phyloP scores from a whole-genome alignment of 2,329 filamentous ascomycete species.

The Fusarium sp. region DNA sequence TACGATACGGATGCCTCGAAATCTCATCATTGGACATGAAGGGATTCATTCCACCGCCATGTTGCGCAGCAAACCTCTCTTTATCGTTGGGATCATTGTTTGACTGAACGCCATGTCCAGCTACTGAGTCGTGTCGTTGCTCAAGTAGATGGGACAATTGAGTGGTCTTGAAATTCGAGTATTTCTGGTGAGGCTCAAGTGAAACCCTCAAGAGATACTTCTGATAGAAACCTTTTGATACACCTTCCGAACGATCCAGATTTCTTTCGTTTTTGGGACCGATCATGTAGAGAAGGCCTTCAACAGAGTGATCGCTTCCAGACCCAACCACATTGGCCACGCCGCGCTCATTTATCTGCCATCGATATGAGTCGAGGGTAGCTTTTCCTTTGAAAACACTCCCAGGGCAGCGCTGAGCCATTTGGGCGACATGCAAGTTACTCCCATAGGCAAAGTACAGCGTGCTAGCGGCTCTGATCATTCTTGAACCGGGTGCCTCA shows the following conservation, averaged over 20 bases:
- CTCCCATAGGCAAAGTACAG: constrained; percentile 17
- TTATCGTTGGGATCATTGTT: not conserved
- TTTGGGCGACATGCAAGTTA: constrained; percentile 10
- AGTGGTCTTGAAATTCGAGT: not conserved
- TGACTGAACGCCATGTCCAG: not conserved
- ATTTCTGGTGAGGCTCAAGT: not conserved
- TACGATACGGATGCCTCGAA: too few species aligned
- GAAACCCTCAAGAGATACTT: not conserved
- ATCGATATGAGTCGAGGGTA: not conserved
- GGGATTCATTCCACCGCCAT: too few species aligned
- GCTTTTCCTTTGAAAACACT: constrained; percentile 15
- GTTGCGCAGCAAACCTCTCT: not conserved
- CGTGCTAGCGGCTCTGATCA: not conserved
- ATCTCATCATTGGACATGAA: not conserved
- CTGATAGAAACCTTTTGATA: constrained; percentile 5
- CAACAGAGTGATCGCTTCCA: not conserved
- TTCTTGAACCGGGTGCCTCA: not conserved
- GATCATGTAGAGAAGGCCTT: constrained; percentile 7
- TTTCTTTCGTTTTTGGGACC: not conserved
- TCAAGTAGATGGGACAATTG: not conserved
- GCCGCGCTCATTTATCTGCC: constrained; percentile 13
- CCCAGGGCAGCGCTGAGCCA: constrained; percentile 11
- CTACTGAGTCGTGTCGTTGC: not conserved
- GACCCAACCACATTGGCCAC: constrained; percentile 3
- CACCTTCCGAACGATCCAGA: constrained; percentile 7